phyloP scores from a whole-genome alignment of 371 early-diverging fungal species.

The Lichtheimia corymbifera region DNA sequence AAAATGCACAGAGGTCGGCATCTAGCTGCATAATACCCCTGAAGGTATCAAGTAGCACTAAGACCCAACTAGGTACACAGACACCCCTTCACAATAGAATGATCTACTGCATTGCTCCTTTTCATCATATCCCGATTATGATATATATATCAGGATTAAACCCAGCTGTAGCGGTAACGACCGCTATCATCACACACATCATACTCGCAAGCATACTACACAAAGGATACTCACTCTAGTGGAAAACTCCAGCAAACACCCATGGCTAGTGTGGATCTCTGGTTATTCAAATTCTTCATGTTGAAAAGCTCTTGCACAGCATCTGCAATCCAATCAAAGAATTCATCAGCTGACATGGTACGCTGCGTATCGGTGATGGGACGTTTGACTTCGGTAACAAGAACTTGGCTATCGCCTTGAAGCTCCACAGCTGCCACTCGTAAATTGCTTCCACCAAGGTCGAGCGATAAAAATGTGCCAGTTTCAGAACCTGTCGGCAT shows the following conservation, averaged over 20 bases:
- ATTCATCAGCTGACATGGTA: constrained; percentile 54
- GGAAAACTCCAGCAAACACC: constrained; percentile 57
- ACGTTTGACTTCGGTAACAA: constrained; percentile 70
- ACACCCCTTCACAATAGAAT: too few relatives aligned
- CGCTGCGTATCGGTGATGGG: constrained; percentile 65
- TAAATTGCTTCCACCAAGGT: constrained; percentile 90
- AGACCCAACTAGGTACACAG: too few relatives aligned
- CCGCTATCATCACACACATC: too few relatives aligned
- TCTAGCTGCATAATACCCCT: too few relatives aligned
- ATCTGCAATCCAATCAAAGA: constrained; percentile 91
- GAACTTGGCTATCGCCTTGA: constrained; percentile 66
- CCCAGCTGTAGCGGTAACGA: too few relatives aligned
- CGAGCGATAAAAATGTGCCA: constrained; percentile 83
- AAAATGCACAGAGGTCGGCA: too few relatives aligned
- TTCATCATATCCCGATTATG: too few relatives aligned
- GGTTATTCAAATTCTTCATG: constrained; percentile 2
- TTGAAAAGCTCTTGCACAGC: constrained; percentile 29
- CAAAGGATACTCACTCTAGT: constrained; percentile 33
- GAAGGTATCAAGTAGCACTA: too few relatives aligned
- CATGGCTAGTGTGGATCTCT: constrained; percentile 30
- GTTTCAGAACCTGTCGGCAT: constrained; percentile 80
- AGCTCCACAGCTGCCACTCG: constrained; percentile 78
- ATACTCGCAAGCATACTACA: not conserved
- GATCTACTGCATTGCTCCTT: too few relatives aligned
- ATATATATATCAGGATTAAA: too few relatives aligned